Conservation (phyloP, 306 rosid genomes). For the Ormosia emarginata region DNA sequence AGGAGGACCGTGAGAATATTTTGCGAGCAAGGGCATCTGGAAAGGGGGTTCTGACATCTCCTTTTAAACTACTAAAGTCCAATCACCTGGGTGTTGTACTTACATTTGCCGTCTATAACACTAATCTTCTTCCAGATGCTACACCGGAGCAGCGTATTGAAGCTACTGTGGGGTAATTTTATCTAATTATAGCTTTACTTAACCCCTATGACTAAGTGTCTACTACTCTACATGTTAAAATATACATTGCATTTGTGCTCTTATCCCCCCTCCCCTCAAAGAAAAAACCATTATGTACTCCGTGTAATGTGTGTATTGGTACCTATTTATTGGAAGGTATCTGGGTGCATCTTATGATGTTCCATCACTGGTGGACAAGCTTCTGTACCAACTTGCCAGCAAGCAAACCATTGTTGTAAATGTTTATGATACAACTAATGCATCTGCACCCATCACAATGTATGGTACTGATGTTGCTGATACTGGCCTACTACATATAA, state of each 20-base stretch:
- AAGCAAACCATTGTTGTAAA: conserved; percentile 94
- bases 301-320: conserved; percentile 22
- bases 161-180: conserved; percentile 84
- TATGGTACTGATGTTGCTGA: conserved; percentile 77
- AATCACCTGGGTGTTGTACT: conserved; percentile 91
- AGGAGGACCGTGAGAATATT: conserved; percentile 96
- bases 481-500: conserved; percentile 67
- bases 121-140: conserved; percentile 67
- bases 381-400: conserved; percentile 97
- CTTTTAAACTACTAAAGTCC: conserved; percentile 90
- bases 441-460: conserved; percentile 73
- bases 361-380: conserved; percentile 95
- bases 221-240: not conserved
- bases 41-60: conserved; percentile 93
- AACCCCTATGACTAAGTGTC: not conserved
- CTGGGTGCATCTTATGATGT: conserved; percentile 95
- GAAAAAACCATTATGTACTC: conserved; percentile 3
- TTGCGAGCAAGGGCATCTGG: conserved; percentile 90
- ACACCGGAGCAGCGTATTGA: conserved; percentile 64
- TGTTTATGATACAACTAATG: conserved; percentile 87
- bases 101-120: conserved; percentile 80
- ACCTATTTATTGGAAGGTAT: conserved; percentile 50
- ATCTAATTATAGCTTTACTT: conserved; percentile 8
- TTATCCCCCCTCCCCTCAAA: not conserved
- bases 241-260: not conserved